A percentile compares a stretch with the other conserved stretches of the same genome.
These are phyloP conservation scores for Naganishia friedmannii DNA, from an alignment of 768 basidiomycete species.

Conservation along the genomic window DNA sequence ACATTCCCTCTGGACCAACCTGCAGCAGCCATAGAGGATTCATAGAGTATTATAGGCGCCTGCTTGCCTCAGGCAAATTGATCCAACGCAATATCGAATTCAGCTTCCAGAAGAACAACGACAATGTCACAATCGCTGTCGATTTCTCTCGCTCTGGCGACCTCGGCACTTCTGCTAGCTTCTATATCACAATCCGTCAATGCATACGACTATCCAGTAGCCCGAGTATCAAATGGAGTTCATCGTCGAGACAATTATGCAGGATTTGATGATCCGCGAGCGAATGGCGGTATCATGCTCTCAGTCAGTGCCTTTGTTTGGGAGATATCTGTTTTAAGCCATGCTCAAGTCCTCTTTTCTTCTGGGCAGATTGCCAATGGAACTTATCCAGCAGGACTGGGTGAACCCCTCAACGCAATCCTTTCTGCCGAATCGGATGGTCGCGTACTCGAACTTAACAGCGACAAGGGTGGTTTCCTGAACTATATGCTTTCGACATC, in stretches of 20 bases:
- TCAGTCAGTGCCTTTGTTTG: too few species aligned
- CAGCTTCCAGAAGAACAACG: background rate
- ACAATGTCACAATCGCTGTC: background rate
- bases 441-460: slow-evolving; percentile 61
- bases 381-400: slow-evolving; percentile 55
- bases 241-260: background rate
- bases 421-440: slow-evolving; percentile 72
- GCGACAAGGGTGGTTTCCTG: slow-evolving; percentile 67
- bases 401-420: slow-evolving; percentile 83
- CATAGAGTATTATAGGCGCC: too few species aligned
- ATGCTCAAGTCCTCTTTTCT: background rate
- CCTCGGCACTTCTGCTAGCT: background rate
- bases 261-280: slow-evolving; percentile 14
- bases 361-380: slow-evolving; percentile 18
- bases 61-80: too few species aligned
- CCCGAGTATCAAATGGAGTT: background rate
- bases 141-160: background rate
- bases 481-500: slow-evolving; percentile 77
- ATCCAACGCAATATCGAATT: too few species aligned
- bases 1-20: background rate
- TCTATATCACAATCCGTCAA: background rate
- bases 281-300: slow-evolving; percentile 5
- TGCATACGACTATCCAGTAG: background rate
- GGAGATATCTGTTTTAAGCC: too few species aligned
- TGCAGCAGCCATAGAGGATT: background rate